Evolutionary conservation across 177 flowering plant species (phyloP), one percentile per base, ranked within the genome.

Genomic region (Telopea speciosissima): DNA sequence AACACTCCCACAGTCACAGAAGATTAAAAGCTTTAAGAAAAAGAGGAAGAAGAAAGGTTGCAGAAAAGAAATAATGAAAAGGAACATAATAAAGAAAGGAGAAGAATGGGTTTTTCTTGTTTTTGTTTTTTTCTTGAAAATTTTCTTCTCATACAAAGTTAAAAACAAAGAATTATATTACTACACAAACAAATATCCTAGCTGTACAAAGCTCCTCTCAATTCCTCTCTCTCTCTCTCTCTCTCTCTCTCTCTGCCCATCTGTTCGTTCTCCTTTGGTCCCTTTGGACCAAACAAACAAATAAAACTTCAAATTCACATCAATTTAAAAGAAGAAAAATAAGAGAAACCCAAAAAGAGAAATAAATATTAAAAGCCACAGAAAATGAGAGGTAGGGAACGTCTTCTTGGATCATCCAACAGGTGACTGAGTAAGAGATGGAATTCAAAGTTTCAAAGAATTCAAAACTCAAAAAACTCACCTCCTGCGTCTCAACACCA

Each of bases 131-230:
- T 28, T 28, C 31, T 28, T 28, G 31, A 36, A 0, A 0, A 3
- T 65, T 21, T 65, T 33, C 1, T 16, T 26, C 67, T 22, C 67
- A 36, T 36, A 65, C 67, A 65, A 65, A 65, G 25, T n/a, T n/a
- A n/a, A n/a, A n/a, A n/a, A n/a, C n/a, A 65, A 65, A 65, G 49
- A 65, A 65, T 65, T 33, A 64, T 2, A 36, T 28, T 36, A 65
- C 67, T 65, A 65, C 67, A 65, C 67, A 36, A 65, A 65, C 67
- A 65, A 65, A 36, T 65, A 33, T 12, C 45, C 54, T 49, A 6
- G 8, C 16, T 65, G 17, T 65, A 65, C 67, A 65, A 33, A 33
- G 10, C 8, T 31, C 33, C 31, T 36, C 40, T 3, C 40, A 3
- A 6, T 36, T 36, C 40, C 40, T 28, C 31, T 64, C 67, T 31